phyloP scores from a whole-genome alignment of 2,329 filamentous ascomycete species.

The Sordariomycetes sp. region DNA sequence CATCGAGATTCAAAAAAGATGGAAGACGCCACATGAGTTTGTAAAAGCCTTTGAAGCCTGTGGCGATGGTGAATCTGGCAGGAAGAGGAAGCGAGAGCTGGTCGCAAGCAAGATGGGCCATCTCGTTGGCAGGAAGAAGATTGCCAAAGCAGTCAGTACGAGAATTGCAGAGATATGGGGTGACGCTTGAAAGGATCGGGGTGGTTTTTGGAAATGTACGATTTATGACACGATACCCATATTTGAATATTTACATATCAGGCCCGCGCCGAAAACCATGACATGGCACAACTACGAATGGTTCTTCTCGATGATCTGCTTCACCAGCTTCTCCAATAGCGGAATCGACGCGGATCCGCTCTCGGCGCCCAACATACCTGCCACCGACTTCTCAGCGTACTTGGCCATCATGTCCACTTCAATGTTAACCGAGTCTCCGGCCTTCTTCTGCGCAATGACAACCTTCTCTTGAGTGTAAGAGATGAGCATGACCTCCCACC shows the following conservation, averaged over 20 bases:
- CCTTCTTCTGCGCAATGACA: constrained; percentile 68
- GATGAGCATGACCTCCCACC: constrained; percentile 97
- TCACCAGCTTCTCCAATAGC: constrained; percentile 63
- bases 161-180: constrained; percentile 69
- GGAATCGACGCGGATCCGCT: constrained; percentile 41
- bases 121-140: constrained; percentile 59
- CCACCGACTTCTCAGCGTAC: constrained; percentile 83
- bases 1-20: constrained; percentile 68
- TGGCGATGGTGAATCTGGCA: constrained; percentile 35
- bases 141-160: constrained; percentile 55
- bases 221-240: constrained; percentile 13
- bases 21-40: constrained; percentile 64
- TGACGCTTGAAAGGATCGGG: constrained; percentile 28
- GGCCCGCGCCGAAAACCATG: too few species aligned
- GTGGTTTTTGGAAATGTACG: constrained; percentile 1
- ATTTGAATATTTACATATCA: constrained; percentile 6
- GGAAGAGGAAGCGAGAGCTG: constrained; percentile 50
- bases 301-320: constrained; percentile 56
- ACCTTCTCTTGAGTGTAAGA: constrained; percentile 92
- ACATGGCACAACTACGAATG: background rate
- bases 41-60: constrained; percentile 58
- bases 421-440: constrained; percentile 78
- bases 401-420: constrained; percentile 87
- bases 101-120: constrained; percentile 46
- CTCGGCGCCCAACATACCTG: constrained; percentile 53